Base-by-base conservation (phyloP, 139 green algal species). In the Tetratostichococcus sp. region DNA sequence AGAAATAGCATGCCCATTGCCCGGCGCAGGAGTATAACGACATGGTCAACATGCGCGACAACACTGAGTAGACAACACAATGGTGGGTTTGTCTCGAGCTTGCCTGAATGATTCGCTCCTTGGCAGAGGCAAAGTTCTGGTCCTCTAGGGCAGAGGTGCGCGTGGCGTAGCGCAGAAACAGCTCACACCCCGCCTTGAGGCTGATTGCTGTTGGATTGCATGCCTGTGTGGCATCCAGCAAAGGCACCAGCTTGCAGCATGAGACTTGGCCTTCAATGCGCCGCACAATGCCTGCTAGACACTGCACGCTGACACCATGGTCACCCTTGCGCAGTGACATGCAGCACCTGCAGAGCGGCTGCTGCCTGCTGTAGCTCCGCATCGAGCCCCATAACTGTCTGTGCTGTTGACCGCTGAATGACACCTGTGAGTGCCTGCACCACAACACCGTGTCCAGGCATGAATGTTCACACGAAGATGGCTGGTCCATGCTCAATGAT, bases 101-200 rank as follows among this genome's bases (percentile, higher is more conserved):
- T 23, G 89, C 84, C 85, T 95, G 89, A 35, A 97, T 95, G 14
- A 97, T 86, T 30, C 86, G 80, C 33, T 74, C 80, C 79, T 97
- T 98, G 33, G 83, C 87, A 0, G 78, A 69, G 5, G 75, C 76
- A 70, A 98, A 91, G 35, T 93, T 86, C 67, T 93, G 86, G 4
- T 79, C 59, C 65, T 98, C 93, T 35, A 98, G 81, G 0, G 84
- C 88, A 1, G 85, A 89, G 1, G 93, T 97, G 59, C 94, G 88
- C 1, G 93, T 97, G 4, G 92, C 94, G 83, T 95, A 98, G 11
- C 93, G 84, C 76, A 98, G 78, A 81, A 98, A 98, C 25, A 98
- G 86, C 77, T 98, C 91, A 74, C 94, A 97, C 2, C 87, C 94
- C 5, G 94, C 94, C 32, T 91, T 90, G 26, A 98, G 80, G 17